Evolutionary conservation across 495 filamentous ascomycete genomes (phyloP).

Genomic region (Aspergillus indologenus): DNA sequence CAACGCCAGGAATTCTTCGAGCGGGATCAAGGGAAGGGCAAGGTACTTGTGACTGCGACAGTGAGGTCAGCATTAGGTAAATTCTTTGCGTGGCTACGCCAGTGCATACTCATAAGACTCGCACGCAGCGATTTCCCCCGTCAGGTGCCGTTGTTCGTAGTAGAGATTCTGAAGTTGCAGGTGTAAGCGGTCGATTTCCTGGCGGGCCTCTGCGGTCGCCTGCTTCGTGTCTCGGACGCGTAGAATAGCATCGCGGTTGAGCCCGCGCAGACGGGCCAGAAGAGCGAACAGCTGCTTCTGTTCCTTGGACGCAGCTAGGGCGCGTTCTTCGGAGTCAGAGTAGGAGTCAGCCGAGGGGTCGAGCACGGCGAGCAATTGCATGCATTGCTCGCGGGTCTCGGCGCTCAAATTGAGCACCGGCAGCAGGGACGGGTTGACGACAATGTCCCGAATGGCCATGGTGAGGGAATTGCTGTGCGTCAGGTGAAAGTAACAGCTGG

Average conservation of each 20-base stretch:
- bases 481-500: conserved; percentile 13
- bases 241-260: conserved; percentile 78
- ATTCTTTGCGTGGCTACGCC: neutral
- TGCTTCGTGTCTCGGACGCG: conserved; percentile 82
- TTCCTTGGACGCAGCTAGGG: conserved; percentile 65
- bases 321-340: conserved; percentile 45
- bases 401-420: conserved; percentile 69
- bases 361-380: conserved; percentile 63
- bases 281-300: conserved; percentile 78
- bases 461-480: conserved; percentile 12
- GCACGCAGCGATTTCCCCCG: conserved; percentile 86
- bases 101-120: conserved; percentile 82
- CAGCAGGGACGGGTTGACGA: conserved; percentile 66
- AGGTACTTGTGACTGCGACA: conserved; percentile 76
- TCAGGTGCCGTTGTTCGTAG: conserved; percentile 90
- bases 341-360: conserved; percentile 44
- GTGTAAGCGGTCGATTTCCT: conserved; percentile 88
- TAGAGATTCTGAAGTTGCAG: conserved; percentile 93
- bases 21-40: conserved; percentile 76
- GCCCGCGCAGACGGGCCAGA: conserved; percentile 74
- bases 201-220: conserved; percentile 77
- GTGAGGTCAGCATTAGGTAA: neutral
- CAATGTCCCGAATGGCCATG: conserved; percentile 57
- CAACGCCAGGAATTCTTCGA: conserved; percentile 76
- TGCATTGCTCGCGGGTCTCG: conserved; percentile 68